Conservation (phyloP, 257 asterid genomes). For the Scutellaria barbata region DNA sequence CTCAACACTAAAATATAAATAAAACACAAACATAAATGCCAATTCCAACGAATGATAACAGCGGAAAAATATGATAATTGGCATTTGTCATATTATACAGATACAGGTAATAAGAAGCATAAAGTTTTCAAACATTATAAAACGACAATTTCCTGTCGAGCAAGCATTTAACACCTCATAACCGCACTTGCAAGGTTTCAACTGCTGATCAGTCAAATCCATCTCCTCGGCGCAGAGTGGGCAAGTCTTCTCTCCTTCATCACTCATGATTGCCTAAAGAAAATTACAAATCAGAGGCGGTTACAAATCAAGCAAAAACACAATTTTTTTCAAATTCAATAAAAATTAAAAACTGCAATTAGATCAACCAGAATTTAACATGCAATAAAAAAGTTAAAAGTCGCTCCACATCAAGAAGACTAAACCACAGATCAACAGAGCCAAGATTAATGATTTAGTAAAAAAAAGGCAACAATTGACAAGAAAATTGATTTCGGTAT, state of each 20-base stretch:
- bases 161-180: constrained; percentile 62
- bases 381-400: constrained; percentile 3
- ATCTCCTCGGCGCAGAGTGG: constrained; percentile 99
- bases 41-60: neutral
- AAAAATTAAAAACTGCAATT: neutral
- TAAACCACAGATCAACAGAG: constrained; percentile 28
- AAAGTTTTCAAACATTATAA: constrained; percentile 13
- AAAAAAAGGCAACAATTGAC: neutral
- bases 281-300: constrained; percentile 10
- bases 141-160: neutral
- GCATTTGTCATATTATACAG: neutral
- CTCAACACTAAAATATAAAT: neutral
- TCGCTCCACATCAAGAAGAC: constrained; percentile 18
- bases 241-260: constrained; percentile 91
- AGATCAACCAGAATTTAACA: constrained; percentile 15
- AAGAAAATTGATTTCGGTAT: constrained; percentile 1
- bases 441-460: neutral
- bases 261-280: constrained; percentile 76
- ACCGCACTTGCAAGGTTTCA: constrained; percentile 98
- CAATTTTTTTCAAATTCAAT: neutral
- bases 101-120: constrained; percentile 4
- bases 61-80: neutral
- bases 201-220: constrained; percentile 98
- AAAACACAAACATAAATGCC: neutral
- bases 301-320: constrained; percentile 18